Evolutionary conservation across 768 basidiomycete genomes (phyloP).

Genomic region (Panaeolus cyanescens): DNA sequence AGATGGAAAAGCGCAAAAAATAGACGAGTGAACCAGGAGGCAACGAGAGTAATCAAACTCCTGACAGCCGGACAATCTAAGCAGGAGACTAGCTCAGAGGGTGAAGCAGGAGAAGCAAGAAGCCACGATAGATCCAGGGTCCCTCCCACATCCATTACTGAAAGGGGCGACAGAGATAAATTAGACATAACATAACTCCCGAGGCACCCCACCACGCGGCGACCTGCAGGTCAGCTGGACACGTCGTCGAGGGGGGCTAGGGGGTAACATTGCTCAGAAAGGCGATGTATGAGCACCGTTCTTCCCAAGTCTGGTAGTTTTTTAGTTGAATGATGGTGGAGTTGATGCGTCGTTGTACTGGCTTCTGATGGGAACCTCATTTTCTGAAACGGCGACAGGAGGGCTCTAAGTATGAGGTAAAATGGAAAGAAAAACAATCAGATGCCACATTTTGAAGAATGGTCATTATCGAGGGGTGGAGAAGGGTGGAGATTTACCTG

Average conservation of each 20-base stretch:
- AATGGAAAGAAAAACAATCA: neutral
- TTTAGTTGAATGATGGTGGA: neutral
- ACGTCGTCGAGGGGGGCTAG: neutral
- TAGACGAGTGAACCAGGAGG: neutral
- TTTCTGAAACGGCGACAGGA: neutral
- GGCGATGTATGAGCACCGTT: neutral
- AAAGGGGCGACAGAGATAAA: neutral
- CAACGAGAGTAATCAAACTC: neutral
- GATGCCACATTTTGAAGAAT: neutral
- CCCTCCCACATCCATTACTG: neutral
- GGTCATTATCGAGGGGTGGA: neutral
- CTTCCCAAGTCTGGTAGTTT: neutral
- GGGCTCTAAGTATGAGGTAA: neutral
- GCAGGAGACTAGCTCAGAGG: neutral
- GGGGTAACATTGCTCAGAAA: neutral
- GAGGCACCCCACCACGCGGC: constrained; percentile 3
- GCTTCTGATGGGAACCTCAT: neutral
- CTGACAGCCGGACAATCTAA: neutral
- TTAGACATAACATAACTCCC: neutral
- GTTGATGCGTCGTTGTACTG: too few relatives aligned
- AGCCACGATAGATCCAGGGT: neutral
- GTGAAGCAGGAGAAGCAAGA: neutral
- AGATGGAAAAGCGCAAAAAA: neutral
- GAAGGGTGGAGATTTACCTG: neutral
- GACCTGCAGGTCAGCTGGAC: neutral